Evolutionary conservation across 2,329 filamentous ascomycete genomes (phyloP), one percentile per base, ranked within the genome.

Genomic region (Cladosporium colombiae): DNA sequence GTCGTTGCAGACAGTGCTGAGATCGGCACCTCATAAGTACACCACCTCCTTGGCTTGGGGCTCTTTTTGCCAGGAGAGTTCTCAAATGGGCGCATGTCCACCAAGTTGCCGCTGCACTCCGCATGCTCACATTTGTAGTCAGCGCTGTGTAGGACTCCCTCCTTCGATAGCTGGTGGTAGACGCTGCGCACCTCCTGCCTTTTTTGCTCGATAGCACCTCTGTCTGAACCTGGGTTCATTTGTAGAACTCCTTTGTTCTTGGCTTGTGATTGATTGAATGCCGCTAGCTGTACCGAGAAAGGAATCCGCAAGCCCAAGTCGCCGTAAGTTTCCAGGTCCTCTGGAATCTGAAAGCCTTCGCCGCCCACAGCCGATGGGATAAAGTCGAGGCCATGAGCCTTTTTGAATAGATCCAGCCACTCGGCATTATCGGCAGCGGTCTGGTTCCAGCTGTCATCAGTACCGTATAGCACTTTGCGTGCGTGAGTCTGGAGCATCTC

Each of bases 341-440:
- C 75, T 1, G 75, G 76, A 1, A 77, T 68, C 16, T 74, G 67
- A 16, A 61, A 55, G 13, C 75, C 75, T 61, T 71, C 67, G 1
- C 75, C 76, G 37, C 75, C 75, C 16, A 78, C 67, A 1, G 67
- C 66, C 21, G 61, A 67, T 2, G 76, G 76, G 5, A 77, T 75
- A 67, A 74, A 75, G 56, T 77, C 71, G 29, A 83, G 74, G 3
- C 80, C 81, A 57, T 82, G 81, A 5, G 81, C 81, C 69, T 81
- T 80, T 69, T 83, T 83, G 75, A 83, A 83, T 7, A 83, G 69
- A 52, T 77, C 78, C 13, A 83, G 74, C 81, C 81, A 83, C 65
- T 82, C 81, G 7, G 74, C 71, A 60, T 78, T 78, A 65, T 79
- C 78, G 13, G 77, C 78, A 44, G 79, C 75, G 18, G 76, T 78